Base-by-base conservation (phyloP, 148 eudicot genomes). In the Heliamphora exappendiculata region DNA sequence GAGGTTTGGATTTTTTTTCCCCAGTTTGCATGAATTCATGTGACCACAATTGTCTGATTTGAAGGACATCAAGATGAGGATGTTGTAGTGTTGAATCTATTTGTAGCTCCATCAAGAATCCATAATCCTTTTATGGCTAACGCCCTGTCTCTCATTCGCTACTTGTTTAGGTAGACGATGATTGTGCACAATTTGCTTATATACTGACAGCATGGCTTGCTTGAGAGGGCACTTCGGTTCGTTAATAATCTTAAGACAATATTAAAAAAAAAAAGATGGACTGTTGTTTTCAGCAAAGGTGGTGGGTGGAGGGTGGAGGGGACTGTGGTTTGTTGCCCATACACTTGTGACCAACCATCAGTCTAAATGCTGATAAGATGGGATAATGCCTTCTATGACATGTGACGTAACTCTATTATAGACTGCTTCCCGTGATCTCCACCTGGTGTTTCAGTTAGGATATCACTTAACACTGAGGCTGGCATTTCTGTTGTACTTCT, bases 1-100 rank as follows among this genome's bases (percentile, higher is more conserved):
- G 90, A 95, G 96, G 98, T 94, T 51, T 62, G 77, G 44, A 72
- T 64, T 42, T 76, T 50, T 41, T 34, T 76, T 70, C 47, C 80
- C 55, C 49, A 68, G 3, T 37, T 77, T 77, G 57, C 51, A 26
- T 68, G 29, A 70, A 51, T 58, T 44, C 68, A 31, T 75, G 34
- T 49, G 59, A 50, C 57, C 20, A 19, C 66, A 28, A 7, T 57
- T 13, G 22, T 45, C 53, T 51, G 19, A 51, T 72, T 3, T 20
- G 75, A 1, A 62, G n/a, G 39, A 62, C 19, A 14, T 33, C 37
- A 12, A 4, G 33, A 70, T 44, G 54, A 44, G 5, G 57, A 70
- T 70, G 49, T n/a, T 24, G 37, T 49, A 24, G 34, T 44, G 53
- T 68, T 42, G 73, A 70, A 70, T 31, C 49, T 28, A 29, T 45